Conservation (phyloP, 768 basidiomycete genomes). For the Trametes cubensis region DNA sequence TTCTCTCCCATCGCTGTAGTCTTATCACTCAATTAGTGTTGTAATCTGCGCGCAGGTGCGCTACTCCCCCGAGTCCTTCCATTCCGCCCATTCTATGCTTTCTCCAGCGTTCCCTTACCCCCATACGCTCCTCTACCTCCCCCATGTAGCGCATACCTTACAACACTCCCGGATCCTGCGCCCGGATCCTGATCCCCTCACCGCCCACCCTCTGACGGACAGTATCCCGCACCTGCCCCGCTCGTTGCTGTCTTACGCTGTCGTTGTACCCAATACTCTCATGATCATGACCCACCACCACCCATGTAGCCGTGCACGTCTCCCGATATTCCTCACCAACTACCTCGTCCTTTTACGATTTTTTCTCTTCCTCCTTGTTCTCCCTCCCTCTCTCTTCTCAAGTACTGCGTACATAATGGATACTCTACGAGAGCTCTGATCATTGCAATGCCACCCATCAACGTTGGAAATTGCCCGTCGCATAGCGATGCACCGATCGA, state of each 20-base stretch:
- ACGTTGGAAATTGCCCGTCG: neutral
- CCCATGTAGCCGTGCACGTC: slow-evolving; percentile 25
- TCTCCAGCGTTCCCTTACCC: neutral
- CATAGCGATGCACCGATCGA: neutral
- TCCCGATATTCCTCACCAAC: slow-evolving; percentile 12
- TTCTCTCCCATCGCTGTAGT: slow-evolving; percentile 20
- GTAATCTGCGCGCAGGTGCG: slow-evolving; percentile 23
- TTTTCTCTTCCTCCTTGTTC: neutral
- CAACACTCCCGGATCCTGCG: slow-evolving; percentile 2
- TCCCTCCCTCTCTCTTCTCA: neutral
- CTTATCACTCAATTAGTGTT: slow-evolving; percentile 29
- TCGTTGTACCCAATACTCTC: slow-evolving; percentile 25
- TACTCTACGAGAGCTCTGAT: slow-evolving; percentile 8
- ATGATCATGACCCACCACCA: slow-evolving; percentile 24
- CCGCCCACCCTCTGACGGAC: slow-evolving; percentile 17
- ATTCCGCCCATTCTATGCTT: neutral
- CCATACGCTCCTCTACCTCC: neutral
- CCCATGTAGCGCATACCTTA: slow-evolving; percentile 20
- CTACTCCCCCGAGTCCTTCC: neutral
- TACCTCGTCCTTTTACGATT: neutral
- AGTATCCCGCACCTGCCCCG: slow-evolving; percentile 15
- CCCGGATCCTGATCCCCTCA: neutral
- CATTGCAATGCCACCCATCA: neutral
- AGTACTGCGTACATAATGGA: slow-evolving; percentile 25
- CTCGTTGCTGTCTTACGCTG: slow-evolving; percentile 28